Base-by-base conservation (phyloP, 805 yeast genomes). In the Saccharomycodes ludwigii region DNA sequence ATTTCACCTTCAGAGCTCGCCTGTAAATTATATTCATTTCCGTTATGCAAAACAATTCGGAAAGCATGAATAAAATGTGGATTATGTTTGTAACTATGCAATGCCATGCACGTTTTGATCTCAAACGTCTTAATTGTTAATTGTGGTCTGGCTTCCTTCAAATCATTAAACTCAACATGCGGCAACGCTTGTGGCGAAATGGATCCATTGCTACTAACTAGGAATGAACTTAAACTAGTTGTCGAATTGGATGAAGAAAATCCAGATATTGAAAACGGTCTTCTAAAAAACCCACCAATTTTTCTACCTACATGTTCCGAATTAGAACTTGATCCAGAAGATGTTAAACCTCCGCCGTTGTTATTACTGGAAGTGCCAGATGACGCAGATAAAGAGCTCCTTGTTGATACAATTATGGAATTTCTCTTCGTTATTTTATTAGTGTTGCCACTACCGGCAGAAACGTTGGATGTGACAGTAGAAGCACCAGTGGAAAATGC, bases 11-110 rank as follows among this genome's bases (percentile, higher is more conserved):
- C 76, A 38, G 54, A 60, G 0, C 67, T 48, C 1, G 88, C 76
- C 52, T 88, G 95, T 44, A 86, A 65, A 24, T 72, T 61, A 46
- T 58, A 67, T 35, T 76, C 81, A 10, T 67, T 68, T 10, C 67
- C 68, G 34, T 62, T 63, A 20, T 57, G 60, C 44, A 59, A 52
- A 9, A 63, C 53, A 16, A 68, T 40, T 36, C 63, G 65, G 48
- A 68, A 65, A 22, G 53, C 35, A 33, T 39, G 40, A 10, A 25
- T 34, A 22, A 39, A 44, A 1, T 45, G 42, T 1, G 46, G 40
- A 24, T 37, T 42, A 18, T 43, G 43, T 21, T 37, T 43, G 29
- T 47, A 63, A 47, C 35, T 65, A 56, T 41, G 62, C 43, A 47
- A 55, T 40, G 40, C 53, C 39, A 55, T 35, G 43, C 52, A 38